Base-by-base conservation (phyloP, 352 stramenopile species). In the Phytophthora tentaculata region DNA sequence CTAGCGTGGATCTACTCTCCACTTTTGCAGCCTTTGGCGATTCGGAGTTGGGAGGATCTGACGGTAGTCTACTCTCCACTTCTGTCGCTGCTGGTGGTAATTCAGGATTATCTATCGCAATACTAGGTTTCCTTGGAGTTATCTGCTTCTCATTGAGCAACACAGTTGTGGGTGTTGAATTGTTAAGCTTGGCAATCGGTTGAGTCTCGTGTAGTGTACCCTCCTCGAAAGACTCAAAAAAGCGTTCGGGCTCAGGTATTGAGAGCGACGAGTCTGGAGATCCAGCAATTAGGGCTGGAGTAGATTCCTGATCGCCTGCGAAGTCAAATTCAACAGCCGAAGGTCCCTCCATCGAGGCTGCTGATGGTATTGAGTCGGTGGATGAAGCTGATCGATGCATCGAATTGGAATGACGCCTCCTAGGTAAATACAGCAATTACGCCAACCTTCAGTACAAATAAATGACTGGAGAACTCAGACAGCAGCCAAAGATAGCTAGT, bases 401-500 rank as follows among this genome's bases (percentile, higher is more conserved):
- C 28, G 28, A 29, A 19, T 44, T 56, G 50, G 22, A 56, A 56
- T 56, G 50, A 56, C 48, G 41, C 24, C 17, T 45, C 13, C 37
- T 45, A 45, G 12, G 9, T 45, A 45, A 45, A 45, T 37, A 13
- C 29, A 37, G 29, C 14, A 43, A 43, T 13, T 14, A 43, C 35
- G 14, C 35, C 35, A 43, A 43, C 35, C 35, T 43, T 43, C 12
- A 43, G 35, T 6, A 43, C 35, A n/a, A 43, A 43, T 43, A n/a
- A 43, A 43, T 43, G 35, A n/a, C 35, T 43, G 14, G 35, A 13
- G 35, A 43, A n/a, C 14, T 43, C 35, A 20, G 37, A 12, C 4
- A 48, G 17, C n/a, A 20, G 51, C 56, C 29, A 67, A 71, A 71
- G 56, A 71, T 71, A 71, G 62, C 29, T 37, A 32, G 17, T 61